phyloP scores from a whole-genome alignment of 1,284 basidiomycete species.

The Tetrapyrgos nigripes region DNA sequence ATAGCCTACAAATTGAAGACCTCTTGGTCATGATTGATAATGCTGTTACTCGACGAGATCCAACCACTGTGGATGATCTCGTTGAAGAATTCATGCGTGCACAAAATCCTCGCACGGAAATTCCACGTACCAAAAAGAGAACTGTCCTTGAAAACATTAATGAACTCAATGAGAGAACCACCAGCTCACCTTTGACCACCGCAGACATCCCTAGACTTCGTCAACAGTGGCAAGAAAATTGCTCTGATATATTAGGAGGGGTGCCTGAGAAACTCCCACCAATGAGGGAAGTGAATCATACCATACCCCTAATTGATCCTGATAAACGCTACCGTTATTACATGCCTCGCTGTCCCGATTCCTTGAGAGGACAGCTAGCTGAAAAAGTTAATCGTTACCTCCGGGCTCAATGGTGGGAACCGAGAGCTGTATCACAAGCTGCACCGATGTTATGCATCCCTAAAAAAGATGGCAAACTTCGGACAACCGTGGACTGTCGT shows the following conservation, averaged over 20 bases:
- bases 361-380: conserved; percentile 20
- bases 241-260: conserved; percentile 25
- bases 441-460: conserved; percentile 41
- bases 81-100: too few relatives aligned
- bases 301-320: conserved; percentile 32
- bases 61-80: too few relatives aligned
- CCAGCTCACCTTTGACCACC: not conserved
- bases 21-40: not conserved
- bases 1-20: not conserved
- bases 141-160: too few relatives aligned
- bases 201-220: conserved; percentile 18
- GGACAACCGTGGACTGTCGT: conserved; percentile 44
- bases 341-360: conserved; percentile 29
- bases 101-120: too few relatives aligned
- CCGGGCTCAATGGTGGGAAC: too few relatives aligned
- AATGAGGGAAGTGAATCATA: too few relatives aligned
- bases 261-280: conserved; percentile 29
- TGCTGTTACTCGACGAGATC: too few relatives aligned
- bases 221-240: conserved; percentile 16
- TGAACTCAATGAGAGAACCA: too few relatives aligned
- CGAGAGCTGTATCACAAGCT: conserved; percentile 20
- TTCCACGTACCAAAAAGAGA: too few relatives aligned
- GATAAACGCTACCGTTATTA: conserved; percentile 26
- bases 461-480: conserved; percentile 37
- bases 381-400: conserved; percentile 26